A percentile compares a stretch with the other conserved stretches of the same genome.
Evolutionary conservation across 2,329 filamentous ascomycete genomes (phyloP).

Genomic region (Furcasterigmium furcatum): DNA sequence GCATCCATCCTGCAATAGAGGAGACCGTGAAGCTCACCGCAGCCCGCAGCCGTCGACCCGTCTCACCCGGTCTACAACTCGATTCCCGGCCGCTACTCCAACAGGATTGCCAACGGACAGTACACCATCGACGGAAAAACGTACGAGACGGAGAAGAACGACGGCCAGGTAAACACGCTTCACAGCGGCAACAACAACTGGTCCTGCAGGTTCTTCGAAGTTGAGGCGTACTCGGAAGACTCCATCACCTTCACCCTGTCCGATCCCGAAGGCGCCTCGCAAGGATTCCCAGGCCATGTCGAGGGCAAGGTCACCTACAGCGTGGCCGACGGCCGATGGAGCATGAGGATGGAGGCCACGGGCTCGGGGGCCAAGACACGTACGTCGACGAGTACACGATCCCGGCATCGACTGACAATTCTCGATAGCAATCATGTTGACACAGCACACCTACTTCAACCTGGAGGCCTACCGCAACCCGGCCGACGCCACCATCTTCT

Average conservation of each 20-base stretch:
- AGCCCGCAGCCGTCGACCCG: constrained; percentile 35
- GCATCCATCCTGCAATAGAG: neutral
- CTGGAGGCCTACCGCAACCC: constrained; percentile 62
- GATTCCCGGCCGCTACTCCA: constrained; percentile 62
- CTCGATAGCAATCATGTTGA: constrained; percentile 55
- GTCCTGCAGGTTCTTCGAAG: constrained; percentile 62
- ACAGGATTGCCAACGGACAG: constrained; percentile 57
- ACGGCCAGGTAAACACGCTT: constrained; percentile 46
- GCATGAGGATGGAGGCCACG: constrained; percentile 57
- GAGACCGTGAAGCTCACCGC: constrained; percentile 3
- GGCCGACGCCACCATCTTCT: constrained; percentile 49
- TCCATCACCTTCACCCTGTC: constrained; percentile 65
- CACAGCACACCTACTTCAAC: constrained; percentile 68
- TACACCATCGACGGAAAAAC: constrained; percentile 51
- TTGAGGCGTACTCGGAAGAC: constrained; percentile 47
- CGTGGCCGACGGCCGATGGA: constrained; percentile 52
- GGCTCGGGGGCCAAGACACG: constrained; percentile 44
- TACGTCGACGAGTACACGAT: constrained; percentile 17
- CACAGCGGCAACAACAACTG: constrained; percentile 59
- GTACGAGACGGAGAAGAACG: constrained; percentile 53
- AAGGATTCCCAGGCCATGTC: constrained; percentile 61
- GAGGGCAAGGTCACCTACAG: constrained; percentile 61
- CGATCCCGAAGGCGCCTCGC: constrained; percentile 53
- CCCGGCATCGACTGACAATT: neutral
- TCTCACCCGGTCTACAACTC: constrained; percentile 59